phyloP scores from a whole-genome alignment of 2,329 filamentous ascomycete species.

The Tolypocladium cylindrosporum region DNA sequence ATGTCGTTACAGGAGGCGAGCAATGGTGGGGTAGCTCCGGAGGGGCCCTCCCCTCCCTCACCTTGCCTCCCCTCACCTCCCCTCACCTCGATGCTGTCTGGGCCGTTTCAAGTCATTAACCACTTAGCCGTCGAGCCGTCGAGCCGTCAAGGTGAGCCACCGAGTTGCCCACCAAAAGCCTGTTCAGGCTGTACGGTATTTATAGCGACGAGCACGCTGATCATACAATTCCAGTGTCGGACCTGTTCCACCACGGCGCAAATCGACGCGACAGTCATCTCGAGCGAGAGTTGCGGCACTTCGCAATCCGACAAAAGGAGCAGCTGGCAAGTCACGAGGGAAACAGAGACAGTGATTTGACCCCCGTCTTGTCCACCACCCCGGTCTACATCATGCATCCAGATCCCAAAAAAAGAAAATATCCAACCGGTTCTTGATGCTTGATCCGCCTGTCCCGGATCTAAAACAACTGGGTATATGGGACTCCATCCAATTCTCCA shows the following conservation, averaged over 20 bases:
- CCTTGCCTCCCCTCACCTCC: not conserved
- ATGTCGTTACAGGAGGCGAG: not conserved
- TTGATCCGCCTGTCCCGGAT: not conserved
- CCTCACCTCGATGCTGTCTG: not conserved
- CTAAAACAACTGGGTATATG: not conserved
- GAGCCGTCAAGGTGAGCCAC: not conserved
- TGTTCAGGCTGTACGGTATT: not conserved
- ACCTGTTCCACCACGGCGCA: not conserved
- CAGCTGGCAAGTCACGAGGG: not conserved
- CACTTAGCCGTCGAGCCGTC: not conserved
- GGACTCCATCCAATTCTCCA: not conserved
- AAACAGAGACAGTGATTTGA: not conserved
- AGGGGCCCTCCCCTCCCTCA: not conserved
- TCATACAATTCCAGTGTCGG: not conserved
- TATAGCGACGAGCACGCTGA: not conserved
- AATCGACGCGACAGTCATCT: not conserved
- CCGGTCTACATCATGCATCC: not conserved
- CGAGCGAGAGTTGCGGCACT: not conserved
- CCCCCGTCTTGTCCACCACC: not conserved
- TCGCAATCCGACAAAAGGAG: not conserved
- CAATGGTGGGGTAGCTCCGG: constrained; percentile 8
- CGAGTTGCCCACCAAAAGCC: not conserved
- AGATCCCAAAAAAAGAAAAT: not conserved
- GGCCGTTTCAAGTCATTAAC: not conserved
- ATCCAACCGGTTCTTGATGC: not conserved